Conservation (phyloP, 768 basidiomycete species). For the Zangia roseola region DNA sequence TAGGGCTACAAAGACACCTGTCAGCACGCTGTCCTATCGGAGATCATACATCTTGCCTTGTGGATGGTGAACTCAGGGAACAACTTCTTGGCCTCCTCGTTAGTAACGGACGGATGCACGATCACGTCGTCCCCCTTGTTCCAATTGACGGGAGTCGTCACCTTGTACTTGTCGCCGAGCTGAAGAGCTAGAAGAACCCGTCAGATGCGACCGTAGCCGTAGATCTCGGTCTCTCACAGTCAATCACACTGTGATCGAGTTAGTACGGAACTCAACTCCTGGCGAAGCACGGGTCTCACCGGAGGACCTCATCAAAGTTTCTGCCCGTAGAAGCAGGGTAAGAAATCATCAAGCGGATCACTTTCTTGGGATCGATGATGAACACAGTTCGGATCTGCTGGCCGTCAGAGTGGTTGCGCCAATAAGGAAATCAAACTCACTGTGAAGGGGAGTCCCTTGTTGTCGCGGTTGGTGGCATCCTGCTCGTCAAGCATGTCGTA, state of each 20-base stretch:
- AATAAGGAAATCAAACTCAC: constrained; percentile 33
- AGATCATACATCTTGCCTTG: constrained; percentile 50
- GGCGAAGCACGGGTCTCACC: constrained; percentile 33
- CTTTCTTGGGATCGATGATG: constrained; percentile 95
- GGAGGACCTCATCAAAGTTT: constrained; percentile 78
- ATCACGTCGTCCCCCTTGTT: constrained; percentile 91
- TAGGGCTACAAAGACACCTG: constrained; percentile 47
- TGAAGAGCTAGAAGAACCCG: constrained; percentile 64
- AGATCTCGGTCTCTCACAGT: constrained; percentile 47
- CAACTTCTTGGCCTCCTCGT: constrained; percentile 87
- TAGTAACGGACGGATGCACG: constrained; percentile 78
- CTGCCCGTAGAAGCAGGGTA: constrained; percentile 97
- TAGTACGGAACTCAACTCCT: background rate
- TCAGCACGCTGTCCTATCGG: background rate
- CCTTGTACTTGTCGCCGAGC: constrained; percentile 78
- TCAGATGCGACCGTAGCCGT: constrained; percentile 31
- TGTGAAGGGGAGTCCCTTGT: constrained; percentile 91
- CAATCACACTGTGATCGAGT: constrained; percentile 59
- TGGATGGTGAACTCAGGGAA: constrained; percentile 84
- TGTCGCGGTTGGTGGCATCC: constrained; percentile 86
- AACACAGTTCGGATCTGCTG: constrained; percentile 90
- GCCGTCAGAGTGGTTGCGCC: background rate
- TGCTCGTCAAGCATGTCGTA: constrained; percentile 98
- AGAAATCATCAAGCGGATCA: constrained; percentile 83
- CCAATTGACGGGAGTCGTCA: constrained; percentile 96